Percentiles rank a stretch among this genome's conserved stretches.
These are phyloP conservation scores for Akanthomyces muscarius DNA, from an alignment of 2,329 filamentous ascomycete species.

Conservation along the genomic window DNA sequence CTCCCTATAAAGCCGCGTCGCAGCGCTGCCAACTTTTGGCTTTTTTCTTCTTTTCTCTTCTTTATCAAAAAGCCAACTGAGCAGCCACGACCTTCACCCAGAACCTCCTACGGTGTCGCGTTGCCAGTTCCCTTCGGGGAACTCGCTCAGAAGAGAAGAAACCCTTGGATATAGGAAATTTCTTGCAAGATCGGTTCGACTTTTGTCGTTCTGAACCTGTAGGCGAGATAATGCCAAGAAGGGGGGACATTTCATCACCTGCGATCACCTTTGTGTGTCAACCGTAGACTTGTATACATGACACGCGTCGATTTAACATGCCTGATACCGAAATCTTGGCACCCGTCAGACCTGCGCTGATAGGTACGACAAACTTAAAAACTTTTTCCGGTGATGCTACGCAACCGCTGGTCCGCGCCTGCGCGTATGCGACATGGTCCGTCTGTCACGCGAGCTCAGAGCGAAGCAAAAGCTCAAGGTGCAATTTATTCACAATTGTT, in stretches of 20 bases:
- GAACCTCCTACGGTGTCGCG: conserved; percentile 53
- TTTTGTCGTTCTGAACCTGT: conserved; percentile 27
- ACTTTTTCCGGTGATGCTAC: too few relatives aligned
- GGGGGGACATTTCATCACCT: conserved; percentile 46
- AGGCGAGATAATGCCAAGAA: conserved; percentile 58
- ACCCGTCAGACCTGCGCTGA: too few relatives aligned
- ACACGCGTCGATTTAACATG: too few relatives aligned
- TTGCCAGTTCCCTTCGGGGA: conserved; percentile 52
- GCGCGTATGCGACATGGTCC: too few relatives aligned
- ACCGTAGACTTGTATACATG: background rate
- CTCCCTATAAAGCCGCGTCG: background rate
- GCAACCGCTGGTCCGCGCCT: too few relatives aligned
- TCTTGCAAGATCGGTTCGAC: conserved; percentile 41
- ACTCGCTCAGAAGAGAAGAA: conserved; percentile 55
- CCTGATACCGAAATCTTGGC: too few relatives aligned
- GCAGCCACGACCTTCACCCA: conserved; percentile 61
- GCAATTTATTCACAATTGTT: too few relatives aligned
- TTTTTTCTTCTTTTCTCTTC: conserved; percentile 37
- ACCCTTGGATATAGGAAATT: conserved; percentile 62
- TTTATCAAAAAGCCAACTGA: conserved; percentile 60
- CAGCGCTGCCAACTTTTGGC: background rate
- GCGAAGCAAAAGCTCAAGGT: too few relatives aligned
- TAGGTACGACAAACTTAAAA: too few relatives aligned
- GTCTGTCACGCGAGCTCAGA: too few relatives aligned
- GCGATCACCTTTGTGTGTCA: conserved; percentile 15